Evolutionary conservation across 345 rosid genomes (phyloP).

Genomic region (Moringa oleifera): DNA sequence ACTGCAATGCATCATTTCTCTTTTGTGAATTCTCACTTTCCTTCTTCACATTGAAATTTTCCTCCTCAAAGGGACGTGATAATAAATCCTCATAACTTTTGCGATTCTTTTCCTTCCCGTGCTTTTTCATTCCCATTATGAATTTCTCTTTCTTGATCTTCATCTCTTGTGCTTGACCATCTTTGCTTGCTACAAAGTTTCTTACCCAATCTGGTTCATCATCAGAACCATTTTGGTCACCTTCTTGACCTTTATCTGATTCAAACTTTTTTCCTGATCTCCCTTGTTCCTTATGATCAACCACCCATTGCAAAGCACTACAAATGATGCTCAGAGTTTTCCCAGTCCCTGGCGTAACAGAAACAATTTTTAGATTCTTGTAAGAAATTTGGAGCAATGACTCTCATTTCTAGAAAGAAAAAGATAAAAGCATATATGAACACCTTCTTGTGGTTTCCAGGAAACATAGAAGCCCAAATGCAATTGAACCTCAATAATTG

Average conservation of each 20-base stretch:
- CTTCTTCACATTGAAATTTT: constrained; percentile 14
- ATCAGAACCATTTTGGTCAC: constrained; percentile 25
- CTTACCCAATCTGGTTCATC: constrained; percentile 92
- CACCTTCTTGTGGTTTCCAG: not conserved
- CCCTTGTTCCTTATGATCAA: constrained; percentile 46
- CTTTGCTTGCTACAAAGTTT: constrained; percentile 38
- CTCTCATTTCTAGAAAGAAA: not conserved
- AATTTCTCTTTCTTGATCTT: constrained; percentile 25
- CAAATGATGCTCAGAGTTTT: constrained; percentile 89
- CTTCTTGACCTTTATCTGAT: constrained; percentile 10
- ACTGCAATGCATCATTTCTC: constrained; percentile 29
- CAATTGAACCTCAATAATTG: not conserved
- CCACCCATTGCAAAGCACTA: constrained; percentile 76
- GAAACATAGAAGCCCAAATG: not conserved
- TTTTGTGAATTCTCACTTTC: constrained; percentile 17
- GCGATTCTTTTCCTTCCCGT: constrained; percentile 22
- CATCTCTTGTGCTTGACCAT: constrained; percentile 20
- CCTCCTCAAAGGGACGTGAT: constrained; percentile 22
- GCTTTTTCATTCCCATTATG: constrained; percentile 21
- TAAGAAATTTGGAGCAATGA: not conserved
- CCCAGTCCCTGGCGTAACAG: constrained; percentile 59
- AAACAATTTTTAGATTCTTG: constrained; percentile 1
- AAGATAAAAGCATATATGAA: too few relatives aligned
- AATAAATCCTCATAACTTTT: constrained; percentile 14
- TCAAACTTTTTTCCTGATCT: constrained; percentile 18